Conservation (phyloP, 2,329 filamentous ascomycete genomes). For the Gyromitra esculenta region DNA sequence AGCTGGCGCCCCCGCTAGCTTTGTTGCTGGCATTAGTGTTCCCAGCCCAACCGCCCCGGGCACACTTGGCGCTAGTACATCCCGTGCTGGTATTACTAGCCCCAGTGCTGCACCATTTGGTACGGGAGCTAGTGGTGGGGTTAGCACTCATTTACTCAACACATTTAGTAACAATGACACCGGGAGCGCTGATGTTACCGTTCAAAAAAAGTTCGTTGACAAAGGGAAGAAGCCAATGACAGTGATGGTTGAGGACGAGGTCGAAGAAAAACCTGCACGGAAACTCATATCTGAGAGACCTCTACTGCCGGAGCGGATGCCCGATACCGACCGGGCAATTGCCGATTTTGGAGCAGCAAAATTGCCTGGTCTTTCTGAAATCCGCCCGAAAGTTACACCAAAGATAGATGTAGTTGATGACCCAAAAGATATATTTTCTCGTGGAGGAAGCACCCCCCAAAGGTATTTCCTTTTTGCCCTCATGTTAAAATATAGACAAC, state of each 20-base stretch:
- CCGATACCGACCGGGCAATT: conserved; percentile 18
- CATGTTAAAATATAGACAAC: not conserved
- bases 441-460: conserved; percentile 38
- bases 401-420: not conserved
- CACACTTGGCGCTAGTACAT: not conserved
- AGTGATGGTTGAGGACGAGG: conserved; percentile 2
- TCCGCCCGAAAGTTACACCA: conserved; percentile 1
- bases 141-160: not conserved
- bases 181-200: conserved; percentile 10
- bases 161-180: not conserved
- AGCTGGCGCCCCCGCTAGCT: not conserved
- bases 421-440: conserved; percentile 42
- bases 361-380: conserved; percentile 15
- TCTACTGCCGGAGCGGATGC: not conserved
- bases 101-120: not conserved
- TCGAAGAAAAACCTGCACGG: conserved; percentile 7
- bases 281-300: conserved; percentile 10
- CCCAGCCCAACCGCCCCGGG: not conserved
- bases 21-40: conserved; percentile 3
- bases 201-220: conserved; percentile 4
- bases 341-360: conserved; percentile 18
- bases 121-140: not conserved
- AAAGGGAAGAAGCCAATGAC: conserved; percentile 28
- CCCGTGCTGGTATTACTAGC: not conserved
- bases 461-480: conserved; percentile 14